Base-by-base conservation (phyloP, 495 filamentous ascomycete species). In the Penicillium steckii region DNA sequence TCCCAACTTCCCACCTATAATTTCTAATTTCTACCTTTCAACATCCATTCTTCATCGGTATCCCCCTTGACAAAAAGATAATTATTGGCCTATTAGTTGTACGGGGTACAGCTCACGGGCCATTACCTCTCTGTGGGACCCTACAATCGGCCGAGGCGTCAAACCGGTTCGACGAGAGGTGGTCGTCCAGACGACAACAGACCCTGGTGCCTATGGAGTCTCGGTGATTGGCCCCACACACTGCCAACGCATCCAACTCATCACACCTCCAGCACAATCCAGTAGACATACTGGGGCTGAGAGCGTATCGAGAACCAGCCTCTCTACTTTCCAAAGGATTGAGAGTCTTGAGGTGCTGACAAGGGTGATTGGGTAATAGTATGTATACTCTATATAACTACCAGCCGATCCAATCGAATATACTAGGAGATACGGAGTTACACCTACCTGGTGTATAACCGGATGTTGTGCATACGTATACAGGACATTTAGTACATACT, bases 211-310 rank as follows among this genome's bases (percentile, higher is more conserved):
- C n/a, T n/a, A 38, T 25, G 57, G 50, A 57, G 46, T 18, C 37
- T 9, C 27, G 9, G 35, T 63, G 51, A 66, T 66, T 66, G 63
- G 63, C 40, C 48, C 60, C 25, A 17, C 32, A 29, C 6, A 12
- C 60, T 68, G 67, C 67, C 67, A 67, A 58, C 64, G 51, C 64
- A 67, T 65, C 59, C 59, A 58, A 59, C 51, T 56, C 60, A 60
- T 60, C 55, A 56, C 33, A 29, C 18, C 15, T n/a, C n/a, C n/a
- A n/a, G n/a, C n/a, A 13, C 17, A n/a, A 7, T 38, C 5, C 35
- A 18, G 35, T 5, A 15, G 42, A 9, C 42, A 19, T 8, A 9
- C 41, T 24, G 41, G 22, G 23, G 23, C 33, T n/a, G n/a, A n/a
- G 33, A 19, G 10, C 33, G n/a, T 37, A n/a, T 12, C 10, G 33